Evolutionary conservation across 495 filamentous ascomycete genomes (phyloP), one percentile per base, ranked within the genome.

Genomic region (Penicillium ochrochloron): DNA sequence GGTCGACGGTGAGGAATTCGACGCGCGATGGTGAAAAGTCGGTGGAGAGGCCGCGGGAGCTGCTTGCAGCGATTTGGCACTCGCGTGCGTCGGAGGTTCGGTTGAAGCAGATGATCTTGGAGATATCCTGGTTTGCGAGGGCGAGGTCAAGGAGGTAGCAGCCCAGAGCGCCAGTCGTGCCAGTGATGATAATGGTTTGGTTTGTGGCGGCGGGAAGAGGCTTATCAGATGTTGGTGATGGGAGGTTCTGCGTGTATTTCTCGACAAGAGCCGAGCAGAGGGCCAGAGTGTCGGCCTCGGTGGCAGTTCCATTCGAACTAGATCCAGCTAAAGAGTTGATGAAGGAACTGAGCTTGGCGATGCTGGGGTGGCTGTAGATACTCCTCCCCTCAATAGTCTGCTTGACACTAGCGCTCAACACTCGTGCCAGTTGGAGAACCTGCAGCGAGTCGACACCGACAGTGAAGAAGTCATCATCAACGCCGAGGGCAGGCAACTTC

Each of bases 161-260:
- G 5, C 88, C 87, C 8, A 90, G 64, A n/a, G 78, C 78, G 25
- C 86, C 87, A 1, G 87, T 89, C 0, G 82, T 80, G 35, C 87
- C 86, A 1, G 85, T 89, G 14, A 89, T 73, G 21, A 88, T 60
- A 0, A 79, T 65, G 5, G 65, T 70, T 33, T 66, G 65, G 19
- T 51, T 46, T 14, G 51, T 57, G 17, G 35, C 21, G 17, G 15
- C 27, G 44, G 58, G 42, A 21, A 53, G 37, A 37, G 34, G 51
- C 34, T 59, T 35, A 10, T 58, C 25, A 41, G 55, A 54, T 23
- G 31, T 62, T 5, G 64, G 68, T 3, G 52, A 15, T 0, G 75
- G 77, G 23, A 75, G 60, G 57, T 63, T 50, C 19, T 51, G 39
- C 39, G 61, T 67, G 56, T 73, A 66, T 66, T 70, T 71, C 23